Conservation (phyloP, 441 rosid genomes). For the Brassica hybrid region DNA sequence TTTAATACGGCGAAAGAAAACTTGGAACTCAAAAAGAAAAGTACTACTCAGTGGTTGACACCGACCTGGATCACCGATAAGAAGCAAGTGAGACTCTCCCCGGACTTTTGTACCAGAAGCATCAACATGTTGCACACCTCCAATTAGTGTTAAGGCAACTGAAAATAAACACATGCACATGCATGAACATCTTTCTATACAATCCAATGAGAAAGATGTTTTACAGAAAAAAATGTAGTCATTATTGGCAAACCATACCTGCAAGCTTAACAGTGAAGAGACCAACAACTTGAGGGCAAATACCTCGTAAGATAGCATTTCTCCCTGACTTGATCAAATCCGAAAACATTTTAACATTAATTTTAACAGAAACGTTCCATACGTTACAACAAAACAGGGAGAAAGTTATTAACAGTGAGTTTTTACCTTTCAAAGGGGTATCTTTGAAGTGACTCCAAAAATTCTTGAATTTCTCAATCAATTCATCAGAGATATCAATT, state of each 20-base stretch:
- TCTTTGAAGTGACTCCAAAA: conserved; percentile 86
- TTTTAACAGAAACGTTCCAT: background rate
- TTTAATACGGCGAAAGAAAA: background rate
- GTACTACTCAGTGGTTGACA: conserved; percentile 23
- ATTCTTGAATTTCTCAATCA: conserved; percentile 68
- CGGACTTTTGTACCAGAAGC: conserved; percentile 95
- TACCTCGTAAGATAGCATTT: conserved; percentile 82
- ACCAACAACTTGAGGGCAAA: conserved; percentile 98
- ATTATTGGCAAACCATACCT: conserved; percentile 46
- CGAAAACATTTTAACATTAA: background rate
- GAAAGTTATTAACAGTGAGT: conserved; percentile 1
- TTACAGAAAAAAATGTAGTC: conserved; percentile 15
- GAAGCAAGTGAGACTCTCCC: conserved; percentile 97
- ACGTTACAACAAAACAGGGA: background rate
- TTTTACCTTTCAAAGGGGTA: conserved; percentile 78
- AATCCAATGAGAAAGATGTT: conserved; percentile 17
- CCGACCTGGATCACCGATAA: conserved; percentile 97
- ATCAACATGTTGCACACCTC: conserved; percentile 97
- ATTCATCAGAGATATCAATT: conserved; percentile 68
- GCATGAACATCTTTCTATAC: conserved; percentile 25
- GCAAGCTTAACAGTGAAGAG: conserved; percentile 99
- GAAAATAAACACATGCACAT: conserved; percentile 28
- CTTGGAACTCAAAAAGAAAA: background rate
- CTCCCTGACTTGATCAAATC: conserved; percentile 57
- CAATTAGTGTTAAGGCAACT: conserved; percentile 94